Evolutionary conservation across 2,329 filamentous ascomycete genomes (phyloP).

Genomic region (Juglanconis oblonga): DNA sequence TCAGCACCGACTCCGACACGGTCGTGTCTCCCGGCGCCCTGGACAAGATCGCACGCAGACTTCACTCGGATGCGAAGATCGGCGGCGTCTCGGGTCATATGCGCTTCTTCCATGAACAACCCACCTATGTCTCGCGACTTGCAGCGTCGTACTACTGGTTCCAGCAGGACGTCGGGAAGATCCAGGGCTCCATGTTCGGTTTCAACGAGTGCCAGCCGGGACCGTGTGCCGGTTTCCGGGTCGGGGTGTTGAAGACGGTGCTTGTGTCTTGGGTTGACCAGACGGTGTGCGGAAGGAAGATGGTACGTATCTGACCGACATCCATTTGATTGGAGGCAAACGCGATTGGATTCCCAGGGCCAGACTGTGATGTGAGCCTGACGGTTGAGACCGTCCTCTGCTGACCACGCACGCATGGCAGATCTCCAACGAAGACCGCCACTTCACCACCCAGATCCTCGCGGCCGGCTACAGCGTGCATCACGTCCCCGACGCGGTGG

Average conservation of each 20-base stretch:
- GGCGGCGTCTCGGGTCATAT: constrained; percentile 4
- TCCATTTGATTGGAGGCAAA: too few relatives aligned
- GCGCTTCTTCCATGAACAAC: constrained; percentile 1
- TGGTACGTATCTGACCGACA: background rate
- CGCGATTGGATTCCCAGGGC: too few relatives aligned
- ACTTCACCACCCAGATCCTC: background rate
- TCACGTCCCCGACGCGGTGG: background rate
- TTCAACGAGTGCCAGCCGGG: constrained; percentile 5
- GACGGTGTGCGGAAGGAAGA: background rate
- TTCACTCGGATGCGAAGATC: background rate
- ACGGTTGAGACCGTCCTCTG: too few relatives aligned
- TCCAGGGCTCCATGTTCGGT: background rate
- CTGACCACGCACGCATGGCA: background rate
- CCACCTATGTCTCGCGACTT: background rate
- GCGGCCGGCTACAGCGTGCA: constrained; percentile 2
- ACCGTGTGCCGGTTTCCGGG: background rate
- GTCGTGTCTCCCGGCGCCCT: background rate
- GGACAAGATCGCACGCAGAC: background rate
- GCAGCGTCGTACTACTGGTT: constrained; percentile 8
- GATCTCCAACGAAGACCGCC: constrained; percentile 9
- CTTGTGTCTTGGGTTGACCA: constrained; percentile 1
- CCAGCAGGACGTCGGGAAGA: constrained; percentile 3
- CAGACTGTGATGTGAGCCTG: background rate
- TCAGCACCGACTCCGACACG: constrained; percentile 9
- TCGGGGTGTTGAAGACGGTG: background rate